Evolutionary conservation across 2,329 filamentous ascomycete species (phyloP), one percentile per base, ranked within the genome.

Genomic region (Shiraia bambusicola): DNA sequence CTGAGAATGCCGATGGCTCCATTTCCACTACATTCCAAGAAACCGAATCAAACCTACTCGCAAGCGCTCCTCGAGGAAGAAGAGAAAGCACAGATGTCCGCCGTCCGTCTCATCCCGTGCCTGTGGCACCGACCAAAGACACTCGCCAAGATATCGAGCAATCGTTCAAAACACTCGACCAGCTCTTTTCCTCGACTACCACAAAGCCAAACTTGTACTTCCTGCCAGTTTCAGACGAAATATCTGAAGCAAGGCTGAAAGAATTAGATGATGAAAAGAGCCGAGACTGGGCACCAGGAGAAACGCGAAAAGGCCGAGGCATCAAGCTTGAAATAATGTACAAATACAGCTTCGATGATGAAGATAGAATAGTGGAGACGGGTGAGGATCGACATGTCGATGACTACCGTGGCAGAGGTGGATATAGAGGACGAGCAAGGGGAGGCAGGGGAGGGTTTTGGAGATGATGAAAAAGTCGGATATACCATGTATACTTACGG

Each of bases 121-220:
- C 40, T 8, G 28, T 30, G 9, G 26, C 47, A 13, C 36, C 43
- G 3, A 42, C 38, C 7, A 35, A 46, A 35, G 49, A 55, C 29
- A 43, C 44, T 3, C 40, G 49, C 9, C 47, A 71, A 32, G 46
- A 55, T 3, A 55, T 59, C 2, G 54, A 53, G 15, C 54, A 58
- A 28, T 45, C 49, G 3, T 82, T 82, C 63, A 72, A 74, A 46
- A 77, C 77, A 0, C 70, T 86, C 6, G 80, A 84, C 53, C 72
- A 80, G 25, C 72, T 81, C 10, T 86, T 86, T 65, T 65, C 69
- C 31, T 81, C 73, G 13, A 86, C 83, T 0, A 72, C 70, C 2
- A 68, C 80, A 0, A 84, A 84, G 57, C 83, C 83, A 1, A 79
- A 80, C 49, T 67, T 87, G 11, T 86, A 86, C 65, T 86, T 75